phyloP scores from a whole-genome alignment of 345 rosid species.

The Aurinia saxatilis region DNA sequence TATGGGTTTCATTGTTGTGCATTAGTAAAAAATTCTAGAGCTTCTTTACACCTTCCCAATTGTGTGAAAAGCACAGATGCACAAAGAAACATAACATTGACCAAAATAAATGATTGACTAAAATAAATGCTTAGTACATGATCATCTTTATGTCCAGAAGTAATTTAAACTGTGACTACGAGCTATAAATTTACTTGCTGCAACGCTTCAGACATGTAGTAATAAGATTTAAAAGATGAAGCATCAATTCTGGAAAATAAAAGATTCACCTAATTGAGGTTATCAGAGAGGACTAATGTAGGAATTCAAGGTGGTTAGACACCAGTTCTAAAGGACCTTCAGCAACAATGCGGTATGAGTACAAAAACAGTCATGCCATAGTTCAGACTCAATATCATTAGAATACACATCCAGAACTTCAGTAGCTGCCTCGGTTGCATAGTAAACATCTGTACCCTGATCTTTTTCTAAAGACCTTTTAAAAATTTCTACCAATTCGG shows the following conservation, averaged over 20 bases:
- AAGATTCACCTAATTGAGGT: neutral
- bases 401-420: constrained; percentile 66
- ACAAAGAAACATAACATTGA: constrained; percentile 6
- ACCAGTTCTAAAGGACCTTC: constrained; percentile 48
- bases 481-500: constrained; percentile 47
- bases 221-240: constrained; percentile 67
- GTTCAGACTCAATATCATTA: constrained; percentile 37
- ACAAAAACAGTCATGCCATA: constrained; percentile 77
- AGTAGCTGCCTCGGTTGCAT: constrained; percentile 83
- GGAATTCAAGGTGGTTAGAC: constrained; percentile 11
- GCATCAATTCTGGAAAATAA: constrained; percentile 49
- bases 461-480: constrained; percentile 57
- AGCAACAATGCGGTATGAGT: constrained; percentile 85
- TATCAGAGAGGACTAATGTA: constrained; percentile 37
- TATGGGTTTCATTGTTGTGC: constrained; percentile 60
- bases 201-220: constrained; percentile 76
- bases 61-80: constrained; percentile 33
- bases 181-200: constrained; percentile 51
- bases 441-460: constrained; percentile 45
- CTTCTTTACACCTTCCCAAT: constrained; percentile 75
- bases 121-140: neutral
- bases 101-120: too few relatives aligned
- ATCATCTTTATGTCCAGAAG: neutral
- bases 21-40: constrained; percentile 74
- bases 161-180: neutral